A percentile compares a stretch with the other conserved stretches of the same genome.
Conservation (phyloP, 1,139 yeast genomes). For the Yamadazyma dushanensis region DNA sequence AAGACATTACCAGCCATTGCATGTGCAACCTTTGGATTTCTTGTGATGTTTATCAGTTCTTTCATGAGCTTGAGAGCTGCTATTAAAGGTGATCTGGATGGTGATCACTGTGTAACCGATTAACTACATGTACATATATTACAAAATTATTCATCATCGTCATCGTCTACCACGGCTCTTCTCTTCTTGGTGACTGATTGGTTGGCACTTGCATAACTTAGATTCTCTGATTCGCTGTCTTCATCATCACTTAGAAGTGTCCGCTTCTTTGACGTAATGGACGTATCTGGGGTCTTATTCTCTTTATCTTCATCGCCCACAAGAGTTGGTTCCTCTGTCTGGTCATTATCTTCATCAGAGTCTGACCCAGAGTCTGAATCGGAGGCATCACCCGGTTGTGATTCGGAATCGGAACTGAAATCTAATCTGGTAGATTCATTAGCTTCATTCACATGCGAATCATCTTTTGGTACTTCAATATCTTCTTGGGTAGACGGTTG, state of each 20-base stretch:
- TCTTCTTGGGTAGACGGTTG: slow-evolving; percentile 6
- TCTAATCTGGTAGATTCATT: slow-evolving; percentile 11
- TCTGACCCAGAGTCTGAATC: neutral
- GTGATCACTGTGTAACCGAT: slow-evolving; percentile 40
- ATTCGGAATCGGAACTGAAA: slow-evolving; percentile 13
- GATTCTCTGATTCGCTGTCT: slow-evolving; percentile 17
- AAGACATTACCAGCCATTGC: slow-evolving; percentile 53
- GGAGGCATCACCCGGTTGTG: neutral
- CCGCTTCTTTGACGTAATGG: slow-evolving; percentile 15
- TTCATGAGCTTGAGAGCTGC: slow-evolving; percentile 64
- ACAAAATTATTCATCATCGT: slow-evolving; percentile 19
- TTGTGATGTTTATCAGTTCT: slow-evolving; percentile 79
- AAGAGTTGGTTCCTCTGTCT: slow-evolving; percentile 2
- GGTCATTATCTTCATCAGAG: slow-evolving; percentile 3
- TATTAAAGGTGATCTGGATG: slow-evolving; percentile 27
- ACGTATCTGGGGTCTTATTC: slow-evolving; percentile 10
- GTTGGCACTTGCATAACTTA: slow-evolving; percentile 14
- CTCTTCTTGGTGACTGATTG: slow-evolving; percentile 14
- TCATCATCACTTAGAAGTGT: slow-evolving; percentile 27
- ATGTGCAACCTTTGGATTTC: slow-evolving; percentile 70
- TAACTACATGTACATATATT: slow-evolving; percentile 13
- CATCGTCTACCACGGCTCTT: slow-evolving; percentile 22
- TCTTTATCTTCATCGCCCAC: slow-evolving; percentile 11
- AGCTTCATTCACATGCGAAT: slow-evolving; percentile 15
- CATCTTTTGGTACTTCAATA: slow-evolving; percentile 15